A percentile compares a stretch with the other conserved stretches of the same genome.
Conservation (phyloP, 768 basidiomycete genomes). For the Lenzites betulinus region DNA sequence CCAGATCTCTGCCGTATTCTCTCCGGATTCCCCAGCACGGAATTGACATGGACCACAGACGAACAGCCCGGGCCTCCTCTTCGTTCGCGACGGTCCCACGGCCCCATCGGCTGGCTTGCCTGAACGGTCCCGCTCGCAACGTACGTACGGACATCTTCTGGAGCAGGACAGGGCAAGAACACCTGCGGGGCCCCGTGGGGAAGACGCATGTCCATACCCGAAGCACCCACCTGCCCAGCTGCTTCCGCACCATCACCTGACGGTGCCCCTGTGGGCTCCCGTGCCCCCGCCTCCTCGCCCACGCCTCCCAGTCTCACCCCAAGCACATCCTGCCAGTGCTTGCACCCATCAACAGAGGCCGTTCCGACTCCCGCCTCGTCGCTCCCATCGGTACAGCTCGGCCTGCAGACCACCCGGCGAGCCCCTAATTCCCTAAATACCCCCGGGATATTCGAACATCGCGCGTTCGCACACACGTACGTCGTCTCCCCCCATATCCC, state of each 20-base stretch:
- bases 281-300: too few species aligned
- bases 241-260: slow-evolving; percentile 13
- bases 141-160: too few species aligned
- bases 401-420: not conserved
- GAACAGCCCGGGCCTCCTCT: too few species aligned
- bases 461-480: slow-evolving; percentile 3
- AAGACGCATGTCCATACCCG: slow-evolving; percentile 1
- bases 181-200: not conserved
- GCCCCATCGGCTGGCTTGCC: too few species aligned
- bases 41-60: not conserved
- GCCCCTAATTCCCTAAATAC: slow-evolving; percentile 12
- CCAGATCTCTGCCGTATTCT: not conserved
- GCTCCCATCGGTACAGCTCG: slow-evolving; percentile 18
- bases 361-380: slow-evolving; percentile 14
- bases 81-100: too few species aligned
- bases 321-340: not conserved
- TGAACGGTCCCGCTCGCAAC: too few species aligned
- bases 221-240: slow-evolving; percentile 1
- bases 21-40: not conserved
- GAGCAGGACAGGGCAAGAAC: too few species aligned
- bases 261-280: not conserved
- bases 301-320: not conserved
- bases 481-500: not conserved
- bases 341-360: slow-evolving; percentile 10
- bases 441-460: slow-evolving; percentile 7